phyloP scores from a whole-genome alignment of 441 rosid species.

The Gossypium gossypioides region DNA sequence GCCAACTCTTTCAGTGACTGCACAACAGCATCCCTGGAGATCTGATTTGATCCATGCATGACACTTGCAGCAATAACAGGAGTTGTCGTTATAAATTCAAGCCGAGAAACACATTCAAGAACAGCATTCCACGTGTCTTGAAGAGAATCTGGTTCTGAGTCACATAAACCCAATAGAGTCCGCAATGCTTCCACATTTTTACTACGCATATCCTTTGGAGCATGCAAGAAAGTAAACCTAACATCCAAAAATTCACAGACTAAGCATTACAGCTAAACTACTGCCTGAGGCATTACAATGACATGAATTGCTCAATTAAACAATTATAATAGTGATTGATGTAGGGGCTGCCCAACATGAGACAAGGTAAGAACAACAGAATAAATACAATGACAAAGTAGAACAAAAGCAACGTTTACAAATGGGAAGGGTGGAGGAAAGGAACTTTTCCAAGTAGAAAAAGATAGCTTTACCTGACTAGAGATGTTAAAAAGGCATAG shows the following conservation, averaged over 20 bases:
- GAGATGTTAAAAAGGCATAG: constrained; percentile 92
- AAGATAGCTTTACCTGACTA: constrained; percentile 58
- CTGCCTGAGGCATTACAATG: neutral
- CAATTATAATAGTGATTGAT: constrained; percentile 4
- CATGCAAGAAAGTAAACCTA: constrained; percentile 99
- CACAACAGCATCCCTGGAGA: constrained; percentile 93
- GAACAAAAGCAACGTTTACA: neutral
- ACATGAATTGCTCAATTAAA: constrained; percentile 5
- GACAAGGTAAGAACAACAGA: constrained; percentile 10
- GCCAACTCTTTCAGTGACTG: constrained; percentile 83
- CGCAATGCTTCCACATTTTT: constrained; percentile 97
- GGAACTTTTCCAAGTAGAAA: neutral
- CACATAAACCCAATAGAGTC: constrained; percentile 69
- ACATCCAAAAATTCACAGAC: constrained; percentile 19
- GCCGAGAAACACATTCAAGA: constrained; percentile 96
- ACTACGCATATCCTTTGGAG: constrained; percentile 94
- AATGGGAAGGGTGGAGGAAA: neutral
- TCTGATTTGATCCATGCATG: constrained; percentile 97
- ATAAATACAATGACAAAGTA: neutral
- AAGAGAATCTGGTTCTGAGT: constrained; percentile 71
- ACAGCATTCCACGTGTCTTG: constrained; percentile 99
- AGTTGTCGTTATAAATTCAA: constrained; percentile 87
- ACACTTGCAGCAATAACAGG: constrained; percentile 89
- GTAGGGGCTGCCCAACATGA: neutral
- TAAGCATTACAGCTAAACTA: neutral